Base-by-base conservation (phyloP, 2,329 filamentous ascomycete species). In the Pyrenochaeta sp. region DNA sequence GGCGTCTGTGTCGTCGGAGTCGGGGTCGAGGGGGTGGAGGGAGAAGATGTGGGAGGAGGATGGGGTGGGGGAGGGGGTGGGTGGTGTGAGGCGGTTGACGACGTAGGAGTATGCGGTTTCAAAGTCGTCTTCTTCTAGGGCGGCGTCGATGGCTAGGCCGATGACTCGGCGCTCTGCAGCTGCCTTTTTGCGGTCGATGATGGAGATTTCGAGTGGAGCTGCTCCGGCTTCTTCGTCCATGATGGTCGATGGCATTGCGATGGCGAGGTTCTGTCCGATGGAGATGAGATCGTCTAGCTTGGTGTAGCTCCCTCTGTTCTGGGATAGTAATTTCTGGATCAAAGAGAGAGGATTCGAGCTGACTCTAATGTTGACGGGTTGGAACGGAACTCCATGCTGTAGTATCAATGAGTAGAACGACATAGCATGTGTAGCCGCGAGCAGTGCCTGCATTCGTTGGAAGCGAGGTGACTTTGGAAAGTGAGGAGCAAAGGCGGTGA, bases 61-160 rank as follows among this genome's bases (percentile, higher is more conserved):
- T n/a, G 53, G 45, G 15, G 58, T 50, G 18, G 59, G 59, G 1
- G 62, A 55, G 4, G 53, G 51, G 4, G 48, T 38, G 10, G 67
- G 71, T 7, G 71, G 65, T 6, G 78, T 77, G 0, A 94, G 76
- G 15, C 87, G 82, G 61, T 85, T 90, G 32, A 90, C 81, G 2
- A 92, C 86, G 62, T 89, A 93, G 0, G 88, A 92, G 67, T 93
- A 94, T 8, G 89, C 89, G 0, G 89, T 94, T 65, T 95, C 90
- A 49, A 94, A 94, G 64, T 85, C 90, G 51, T 91, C 85, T 63
- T 92, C 88, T 7, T 79, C 77, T 1, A 94, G 77, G 9, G 89
- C 88, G 10, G 87, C 85, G 63, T 90, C 85, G 27, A 93, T 84
- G 52, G 89, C 90, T 87, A 93, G 90, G 45, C 87, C 86, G 5